phyloP scores from a whole-genome alignment of 2,329 filamentous ascomycete genomes.

The Coniochaeta sp. region DNA sequence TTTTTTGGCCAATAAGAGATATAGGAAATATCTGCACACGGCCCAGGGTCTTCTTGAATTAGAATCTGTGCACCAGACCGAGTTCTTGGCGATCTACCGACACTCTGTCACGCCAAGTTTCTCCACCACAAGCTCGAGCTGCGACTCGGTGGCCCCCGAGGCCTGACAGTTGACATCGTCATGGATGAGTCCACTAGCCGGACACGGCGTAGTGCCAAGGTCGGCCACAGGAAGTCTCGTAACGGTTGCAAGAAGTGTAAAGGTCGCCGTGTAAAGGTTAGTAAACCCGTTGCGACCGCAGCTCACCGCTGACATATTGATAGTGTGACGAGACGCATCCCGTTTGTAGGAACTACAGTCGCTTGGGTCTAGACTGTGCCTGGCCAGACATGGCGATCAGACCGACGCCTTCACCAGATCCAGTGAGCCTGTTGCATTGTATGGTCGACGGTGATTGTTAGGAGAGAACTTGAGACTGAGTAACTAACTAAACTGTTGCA shows the following conservation, averaged over 20 bases:
- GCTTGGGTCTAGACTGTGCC: constrained; percentile 13
- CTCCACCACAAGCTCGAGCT: background rate
- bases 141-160: background rate
- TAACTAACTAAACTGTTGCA: too few species aligned
- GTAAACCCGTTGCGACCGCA: background rate
- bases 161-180: background rate
- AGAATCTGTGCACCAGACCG: background rate
- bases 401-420: background rate
- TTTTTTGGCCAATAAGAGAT: background rate
- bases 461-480: too few species aligned
- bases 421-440: background rate
- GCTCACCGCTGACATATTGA: background rate
- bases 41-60: background rate
- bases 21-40: too few species aligned
- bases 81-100: background rate
- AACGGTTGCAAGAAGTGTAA: constrained; percentile 23
- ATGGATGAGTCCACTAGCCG: background rate
- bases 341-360: constrained; percentile 16
- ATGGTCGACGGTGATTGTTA: too few species aligned
- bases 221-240: constrained; percentile 22
- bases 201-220: constrained; percentile 9
- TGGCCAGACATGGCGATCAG: constrained; percentile 9
- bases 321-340: constrained; percentile 18
- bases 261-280: constrained; percentile 19
- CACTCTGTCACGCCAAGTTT: background rate